A percentile compares a stretch with the other conserved stretches of the same genome.
Conservation (phyloP, 2,329 filamentous ascomycete species). For the Clonostachys rhizophaga region DNA sequence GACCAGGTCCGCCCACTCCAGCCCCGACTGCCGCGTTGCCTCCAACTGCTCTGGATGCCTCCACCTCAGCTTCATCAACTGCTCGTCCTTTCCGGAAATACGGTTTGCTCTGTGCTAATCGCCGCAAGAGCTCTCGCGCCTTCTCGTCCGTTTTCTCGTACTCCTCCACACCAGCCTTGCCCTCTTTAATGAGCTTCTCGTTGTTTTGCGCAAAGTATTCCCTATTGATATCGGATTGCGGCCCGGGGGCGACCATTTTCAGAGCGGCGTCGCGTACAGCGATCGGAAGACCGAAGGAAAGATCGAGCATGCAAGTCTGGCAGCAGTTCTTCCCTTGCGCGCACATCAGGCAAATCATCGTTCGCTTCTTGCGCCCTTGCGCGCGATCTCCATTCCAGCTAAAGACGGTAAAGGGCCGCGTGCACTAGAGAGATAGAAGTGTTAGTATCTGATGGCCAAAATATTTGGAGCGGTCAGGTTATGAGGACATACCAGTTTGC, state of each 20-base stretch:
- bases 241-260: slow-evolving; percentile 95
- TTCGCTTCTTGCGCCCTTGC: slow-evolving; percentile 81
- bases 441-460: slow-evolving; percentile 2
- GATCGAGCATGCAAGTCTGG: slow-evolving; percentile 97
- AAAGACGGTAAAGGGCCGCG: slow-evolving; percentile 92
- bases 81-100: slow-evolving; percentile 87
- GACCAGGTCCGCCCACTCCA: slow-evolving; percentile 62
- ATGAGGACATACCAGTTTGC: slow-evolving; percentile 51
- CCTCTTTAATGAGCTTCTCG: slow-evolving; percentile 91
- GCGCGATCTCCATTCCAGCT: slow-evolving; percentile 92
- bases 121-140: slow-evolving; percentile 78
- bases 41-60: slow-evolving; percentile 17
- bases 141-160: slow-evolving; percentile 98
- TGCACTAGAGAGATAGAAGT: slow-evolving; percentile 51
- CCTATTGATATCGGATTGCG: slow-evolving; percentile 86
- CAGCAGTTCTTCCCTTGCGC: slow-evolving; percentile 98
- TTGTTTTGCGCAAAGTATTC: slow-evolving; percentile 98
- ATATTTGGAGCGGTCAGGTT: neutral
- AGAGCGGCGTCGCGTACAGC: slow-evolving; percentile 92
- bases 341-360: slow-evolving; percentile 94
- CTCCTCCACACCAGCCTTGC: slow-evolving; percentile 76
- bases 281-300: slow-evolving; percentile 93
- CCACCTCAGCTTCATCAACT: slow-evolving; percentile 52
- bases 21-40: slow-evolving; percentile 48
- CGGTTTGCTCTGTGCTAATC: slow-evolving; percentile 86